Percentiles rank a stretch among this genome's conserved stretches.
These are phyloP conservation scores for Ophiocordyceps robertsii DNA, from an alignment of 2,329 filamentous ascomycete genomes.

Conservation along the genomic window DNA sequence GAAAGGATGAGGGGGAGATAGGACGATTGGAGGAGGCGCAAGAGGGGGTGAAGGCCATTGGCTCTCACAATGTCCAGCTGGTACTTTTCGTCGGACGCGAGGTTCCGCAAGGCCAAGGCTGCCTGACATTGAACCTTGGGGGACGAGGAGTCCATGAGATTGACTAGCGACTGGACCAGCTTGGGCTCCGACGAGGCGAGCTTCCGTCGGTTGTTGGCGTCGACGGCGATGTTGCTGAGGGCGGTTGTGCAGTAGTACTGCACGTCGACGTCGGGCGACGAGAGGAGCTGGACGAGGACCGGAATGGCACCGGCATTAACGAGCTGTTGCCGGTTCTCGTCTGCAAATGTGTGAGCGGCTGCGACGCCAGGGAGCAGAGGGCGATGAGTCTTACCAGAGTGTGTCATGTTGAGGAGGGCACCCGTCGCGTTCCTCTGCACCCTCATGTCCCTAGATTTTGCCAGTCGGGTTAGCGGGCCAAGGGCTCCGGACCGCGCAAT, in stretches of 20 bases:
- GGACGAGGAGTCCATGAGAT: conserved; percentile 93
- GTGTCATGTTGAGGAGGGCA: conserved; percentile 95
- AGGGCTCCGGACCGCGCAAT: conserved; percentile 92
- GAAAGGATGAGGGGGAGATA: conserved; percentile 93
- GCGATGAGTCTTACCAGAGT: conserved; percentile 57
- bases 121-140: conserved; percentile 98
- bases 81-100: conserved; percentile 97
- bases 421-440: conserved; percentile 96
- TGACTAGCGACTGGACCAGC: conserved; percentile 84
- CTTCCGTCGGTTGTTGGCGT: conserved; percentile 79
- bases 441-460: conserved; percentile 96
- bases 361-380: conserved; percentile 1
- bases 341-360: conserved; percentile 28
- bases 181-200: conserved; percentile 83
- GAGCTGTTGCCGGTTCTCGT: conserved; percentile 94
- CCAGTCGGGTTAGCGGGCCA: conserved; percentile 76
- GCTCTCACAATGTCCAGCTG: conserved; percentile 94
- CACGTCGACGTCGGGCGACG: conserved; percentile 87
- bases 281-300: conserved; percentile 86
- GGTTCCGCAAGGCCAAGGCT: conserved; percentile 80
- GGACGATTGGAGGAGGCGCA: conserved; percentile 84
- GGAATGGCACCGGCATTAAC: conserved; percentile 97
- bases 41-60: conserved; percentile 69
- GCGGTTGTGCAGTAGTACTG: conserved; percentile 99
- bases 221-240: conserved; percentile 95